Percentiles rank a stretch among this genome's conserved stretches.
phyloP scores from a whole-genome alignment of 139 green algal genomes.

The Micromonas pusilla region DNA sequence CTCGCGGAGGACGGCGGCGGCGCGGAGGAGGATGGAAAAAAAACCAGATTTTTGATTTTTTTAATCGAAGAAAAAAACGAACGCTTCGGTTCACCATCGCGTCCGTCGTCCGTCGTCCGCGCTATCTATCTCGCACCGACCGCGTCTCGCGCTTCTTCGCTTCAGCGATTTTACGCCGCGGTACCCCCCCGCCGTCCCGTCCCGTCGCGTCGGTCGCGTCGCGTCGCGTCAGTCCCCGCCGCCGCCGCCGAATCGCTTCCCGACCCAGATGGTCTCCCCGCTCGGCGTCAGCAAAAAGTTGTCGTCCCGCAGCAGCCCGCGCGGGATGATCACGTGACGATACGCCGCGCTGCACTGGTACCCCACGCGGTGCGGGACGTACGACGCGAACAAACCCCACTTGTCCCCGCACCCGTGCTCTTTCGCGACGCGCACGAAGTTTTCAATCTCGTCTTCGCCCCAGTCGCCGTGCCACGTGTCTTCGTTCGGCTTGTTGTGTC shows the following conservation, averaged over 20 bases:
- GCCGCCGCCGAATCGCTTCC: background rate
- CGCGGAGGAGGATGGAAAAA: no score
- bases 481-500: conserved; percentile 49
- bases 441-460: conserved; percentile 54
- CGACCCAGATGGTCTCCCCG: background rate
- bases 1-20: no score
- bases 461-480: conserved; percentile 53
- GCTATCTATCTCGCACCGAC: no score
- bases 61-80: no score
- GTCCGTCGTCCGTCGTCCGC: no score
- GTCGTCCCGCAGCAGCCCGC: conserved; percentile 19
- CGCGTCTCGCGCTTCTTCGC: no score
- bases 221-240: background rate
- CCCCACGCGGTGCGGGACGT: conserved; percentile 59
- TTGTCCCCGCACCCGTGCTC: conserved; percentile 58
- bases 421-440: conserved; percentile 52
- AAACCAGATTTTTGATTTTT: no score
- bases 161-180: no score
- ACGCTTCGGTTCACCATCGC: no score
- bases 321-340: conserved; percentile 25
- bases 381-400: conserved; percentile 66
- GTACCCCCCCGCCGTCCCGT: no score
- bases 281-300: conserved; percentile 1
- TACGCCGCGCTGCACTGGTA: conserved; percentile 57
- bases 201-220: background rate